Conservation (phyloP, 495 filamentous ascomycete genomes). For the Glarea lozoyensis region DNA sequence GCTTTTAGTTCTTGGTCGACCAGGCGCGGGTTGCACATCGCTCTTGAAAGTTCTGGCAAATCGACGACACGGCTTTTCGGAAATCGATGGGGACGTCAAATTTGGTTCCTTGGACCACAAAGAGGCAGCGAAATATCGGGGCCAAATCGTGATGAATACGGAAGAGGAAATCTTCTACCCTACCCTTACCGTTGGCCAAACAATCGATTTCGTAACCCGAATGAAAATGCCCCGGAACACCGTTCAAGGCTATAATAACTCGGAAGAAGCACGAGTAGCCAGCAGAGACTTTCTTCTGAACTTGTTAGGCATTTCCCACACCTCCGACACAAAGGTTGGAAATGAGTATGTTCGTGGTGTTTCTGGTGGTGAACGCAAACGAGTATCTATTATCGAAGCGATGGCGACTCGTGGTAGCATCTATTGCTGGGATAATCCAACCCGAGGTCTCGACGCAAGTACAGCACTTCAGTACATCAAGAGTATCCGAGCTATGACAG, state of each 20-base stretch:
- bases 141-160: conserved; percentile 75
- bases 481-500: conserved; percentile 56
- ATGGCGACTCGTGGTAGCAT: conserved; percentile 57
- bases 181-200: conserved; percentile 61
- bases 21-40: conserved; percentile 72
- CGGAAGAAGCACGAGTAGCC: no score
- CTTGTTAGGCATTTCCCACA: conserved; percentile 64
- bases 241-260: conserved; percentile 55
- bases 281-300: conserved; percentile 56
- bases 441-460: conserved; percentile 69
- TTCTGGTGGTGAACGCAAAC: conserved; percentile 64
- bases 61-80: conserved; percentile 53
- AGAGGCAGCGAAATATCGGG: conserved; percentile 62
- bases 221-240: conserved; percentile 76
- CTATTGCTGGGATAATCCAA: conserved; percentile 73
- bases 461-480: conserved; percentile 73
- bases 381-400: conserved; percentile 62
- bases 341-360: conserved; percentile 58
- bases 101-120: conserved; percentile 70
- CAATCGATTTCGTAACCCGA: conserved; percentile 72
- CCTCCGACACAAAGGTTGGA: conserved; percentile 56
- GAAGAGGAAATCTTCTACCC: conserved; percentile 81
- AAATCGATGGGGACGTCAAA: conserved; percentile 60
- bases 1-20: conserved; percentile 76
- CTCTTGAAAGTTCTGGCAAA: conserved; percentile 74